Percentiles rank a stretch among this genome's conserved stretches.
Conservation (phyloP, 2,329 filamentous ascomycete species). For the Xylariaceae sp. region DNA sequence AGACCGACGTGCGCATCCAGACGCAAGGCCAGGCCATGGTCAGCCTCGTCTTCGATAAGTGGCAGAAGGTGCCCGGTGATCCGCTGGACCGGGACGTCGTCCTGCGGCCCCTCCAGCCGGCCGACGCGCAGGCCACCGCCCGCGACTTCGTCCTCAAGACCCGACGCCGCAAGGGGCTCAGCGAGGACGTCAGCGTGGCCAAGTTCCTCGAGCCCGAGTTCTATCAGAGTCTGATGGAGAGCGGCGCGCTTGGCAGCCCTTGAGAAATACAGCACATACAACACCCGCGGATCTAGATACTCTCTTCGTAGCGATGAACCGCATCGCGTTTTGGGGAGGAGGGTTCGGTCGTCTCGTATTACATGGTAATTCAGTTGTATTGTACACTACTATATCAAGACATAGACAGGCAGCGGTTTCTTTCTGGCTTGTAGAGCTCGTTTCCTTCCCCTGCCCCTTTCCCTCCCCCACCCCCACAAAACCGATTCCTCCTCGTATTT, state of each 20-base stretch:
- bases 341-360: too few relatives aligned
- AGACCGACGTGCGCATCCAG: constrained; percentile 94
- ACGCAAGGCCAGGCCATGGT: constrained; percentile 92
- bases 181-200: constrained; percentile 92
- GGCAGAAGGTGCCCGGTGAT: constrained; percentile 94
- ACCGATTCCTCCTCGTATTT: not conserved
- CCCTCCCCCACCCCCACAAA: too few relatives aligned
- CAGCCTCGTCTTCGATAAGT: constrained; percentile 90
- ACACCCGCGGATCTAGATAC: too few relatives aligned
- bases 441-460: too few relatives aligned
- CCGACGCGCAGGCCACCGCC: constrained; percentile 83
- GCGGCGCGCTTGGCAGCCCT: constrained; percentile 71
- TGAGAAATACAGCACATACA: constrained; percentile 4
- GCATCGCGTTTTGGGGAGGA: too few relatives aligned
- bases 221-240: constrained; percentile 85
- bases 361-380: too few relatives aligned
- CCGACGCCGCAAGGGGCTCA: constrained; percentile 85
- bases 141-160: constrained; percentile 98
- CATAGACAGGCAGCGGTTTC: too few relatives aligned
- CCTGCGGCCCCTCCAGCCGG: constrained; percentile 82
- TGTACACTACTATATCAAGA: too few relatives aligned
- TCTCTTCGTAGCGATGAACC: too few relatives aligned
- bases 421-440: too few relatives aligned
- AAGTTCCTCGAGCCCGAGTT: constrained; percentile 97
- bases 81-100: constrained; percentile 87